phyloP scores from a whole-genome alignment of 345 rosid species.

The Rhodamnia argentea region DNA sequence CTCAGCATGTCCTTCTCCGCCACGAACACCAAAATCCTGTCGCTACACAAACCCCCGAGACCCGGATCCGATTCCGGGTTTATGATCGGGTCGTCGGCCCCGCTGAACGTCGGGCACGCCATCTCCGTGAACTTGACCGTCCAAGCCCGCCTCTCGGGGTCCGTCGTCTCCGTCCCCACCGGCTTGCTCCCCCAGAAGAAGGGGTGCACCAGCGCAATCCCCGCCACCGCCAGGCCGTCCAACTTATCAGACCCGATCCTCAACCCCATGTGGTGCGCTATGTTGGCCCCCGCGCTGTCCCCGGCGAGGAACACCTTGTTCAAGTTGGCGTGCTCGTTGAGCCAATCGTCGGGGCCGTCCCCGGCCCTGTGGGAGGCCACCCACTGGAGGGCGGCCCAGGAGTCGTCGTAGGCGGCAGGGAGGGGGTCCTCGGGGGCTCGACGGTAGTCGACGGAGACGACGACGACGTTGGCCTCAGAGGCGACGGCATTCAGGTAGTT shows the following conservation, averaged over 20 bases:
- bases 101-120: conserved; percentile 12
- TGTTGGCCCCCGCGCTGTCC: conserved; percentile 34
- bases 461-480: conserved; percentile 11
- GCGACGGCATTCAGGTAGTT: conserved; percentile 15
- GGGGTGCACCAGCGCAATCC: conserved; percentile 14
- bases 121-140: conserved; percentile 2
- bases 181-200: conserved; percentile 18
- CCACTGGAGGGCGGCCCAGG: conserved; percentile 31
- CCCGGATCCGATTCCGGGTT: conserved; percentile 22
- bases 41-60: conserved; percentile 11
- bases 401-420: conserved; percentile 23
- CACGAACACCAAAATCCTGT: conserved; percentile 20
- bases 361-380: conserved; percentile 14
- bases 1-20: conserved; percentile 24
- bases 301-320: conserved; percentile 22
- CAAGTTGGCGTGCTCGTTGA: conserved; percentile 15
- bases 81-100: conserved; percentile 24
- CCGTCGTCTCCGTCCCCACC: conserved; percentile 2
- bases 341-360: conserved; percentile 26
- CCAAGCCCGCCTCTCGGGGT: not conserved
- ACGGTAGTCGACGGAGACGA: conserved; percentile 20
- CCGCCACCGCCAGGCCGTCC: conserved; percentile 2
- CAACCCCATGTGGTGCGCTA: conserved; percentile 23
- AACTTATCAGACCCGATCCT: conserved; percentile 6
- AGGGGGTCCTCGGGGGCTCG: conserved; percentile 25